Percentiles rank a stretch among this genome's conserved stretches.
Evolutionary conservation across 441 rosid genomes (phyloP).

Genomic region (Adansonia rubrostipa): DNA sequence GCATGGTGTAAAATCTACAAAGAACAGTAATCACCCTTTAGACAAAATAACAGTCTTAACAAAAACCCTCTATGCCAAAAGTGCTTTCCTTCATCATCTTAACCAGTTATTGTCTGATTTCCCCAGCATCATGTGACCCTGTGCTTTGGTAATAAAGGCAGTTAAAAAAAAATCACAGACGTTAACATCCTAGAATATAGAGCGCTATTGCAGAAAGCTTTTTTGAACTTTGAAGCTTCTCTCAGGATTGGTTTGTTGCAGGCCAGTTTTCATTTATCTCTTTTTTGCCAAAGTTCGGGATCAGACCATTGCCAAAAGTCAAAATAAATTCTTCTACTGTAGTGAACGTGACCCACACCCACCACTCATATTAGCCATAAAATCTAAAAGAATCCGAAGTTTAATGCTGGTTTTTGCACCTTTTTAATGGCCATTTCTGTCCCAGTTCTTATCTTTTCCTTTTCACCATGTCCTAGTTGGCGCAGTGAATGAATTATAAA

Average conservation of each 20-base stretch:
- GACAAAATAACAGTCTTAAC: conserved; percentile 14
- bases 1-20: not conserved
- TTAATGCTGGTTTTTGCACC: not conserved
- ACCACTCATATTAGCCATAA: not conserved
- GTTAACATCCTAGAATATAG: conserved; percentile 16
- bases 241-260: not conserved
- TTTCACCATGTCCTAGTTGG: conserved; percentile 14
- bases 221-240: not conserved
- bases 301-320: conserved; percentile 21
- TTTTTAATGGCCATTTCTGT: not conserved
- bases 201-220: conserved; percentile 15
- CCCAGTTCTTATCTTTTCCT: not conserved
- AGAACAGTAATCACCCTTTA: not conserved
- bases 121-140: conserved; percentile 9
- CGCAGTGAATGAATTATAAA: conserved; percentile 9
- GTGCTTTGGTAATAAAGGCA: conserved; percentile 11
- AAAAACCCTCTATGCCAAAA: not conserved
- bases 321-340: conserved; percentile 15
- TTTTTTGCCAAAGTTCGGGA: conserved; percentile 25
- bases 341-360: conserved; percentile 20
- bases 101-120: conserved; percentile 16
- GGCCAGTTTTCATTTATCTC: conserved; percentile 14
- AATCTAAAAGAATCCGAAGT: conserved; percentile 23
- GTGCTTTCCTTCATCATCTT: not conserved
- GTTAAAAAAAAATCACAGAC: conserved; percentile 1